Percentiles rank a stretch among this genome's conserved stretches.
phyloP scores from a whole-genome alignment of 805 yeast genomes.

The Candida tibetensis region DNA sequence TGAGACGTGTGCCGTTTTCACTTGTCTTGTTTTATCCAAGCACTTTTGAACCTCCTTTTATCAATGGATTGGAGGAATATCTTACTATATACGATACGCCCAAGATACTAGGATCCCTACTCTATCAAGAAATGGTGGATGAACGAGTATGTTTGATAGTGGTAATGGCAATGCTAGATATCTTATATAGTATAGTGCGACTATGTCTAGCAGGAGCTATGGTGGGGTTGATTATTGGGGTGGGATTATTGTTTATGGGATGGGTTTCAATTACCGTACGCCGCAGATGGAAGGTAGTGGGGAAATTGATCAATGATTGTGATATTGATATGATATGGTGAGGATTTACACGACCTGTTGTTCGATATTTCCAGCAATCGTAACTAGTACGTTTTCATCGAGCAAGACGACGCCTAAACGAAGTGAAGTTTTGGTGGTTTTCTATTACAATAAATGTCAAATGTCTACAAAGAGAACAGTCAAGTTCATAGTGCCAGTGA shows the following conservation, averaged over 20 bases:
- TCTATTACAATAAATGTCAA: too few species aligned
- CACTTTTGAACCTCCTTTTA: slow-evolving; percentile 26
- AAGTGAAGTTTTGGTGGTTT: too few species aligned
- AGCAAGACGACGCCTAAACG: too few species aligned
- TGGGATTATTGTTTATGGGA: slow-evolving; percentile 9
- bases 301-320: neutral
- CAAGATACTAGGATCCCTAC: neutral
- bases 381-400: too few species aligned
- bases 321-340: slow-evolving; percentile 1
- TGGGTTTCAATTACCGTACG: slow-evolving; percentile 14
- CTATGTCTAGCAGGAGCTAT: slow-evolving; percentile 12
- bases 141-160: neutral
- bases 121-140: neutral
- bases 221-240: slow-evolving; percentile 12
- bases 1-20: slow-evolving; percentile 1
- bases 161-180: slow-evolving; percentile 15
- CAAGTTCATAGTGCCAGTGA: neutral
- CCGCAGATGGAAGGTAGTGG: slow-evolving; percentile 15
- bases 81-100: neutral
- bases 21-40: slow-evolving; percentile 22
- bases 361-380: too few species aligned
- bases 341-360: neutral
- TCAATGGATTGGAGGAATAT: slow-evolving; percentile 13
- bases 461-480: neutral
- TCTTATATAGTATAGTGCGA: slow-evolving; percentile 17